Conservation (phyloP, 257 asterid genomes). For the Anisodus acutangulus region DNA sequence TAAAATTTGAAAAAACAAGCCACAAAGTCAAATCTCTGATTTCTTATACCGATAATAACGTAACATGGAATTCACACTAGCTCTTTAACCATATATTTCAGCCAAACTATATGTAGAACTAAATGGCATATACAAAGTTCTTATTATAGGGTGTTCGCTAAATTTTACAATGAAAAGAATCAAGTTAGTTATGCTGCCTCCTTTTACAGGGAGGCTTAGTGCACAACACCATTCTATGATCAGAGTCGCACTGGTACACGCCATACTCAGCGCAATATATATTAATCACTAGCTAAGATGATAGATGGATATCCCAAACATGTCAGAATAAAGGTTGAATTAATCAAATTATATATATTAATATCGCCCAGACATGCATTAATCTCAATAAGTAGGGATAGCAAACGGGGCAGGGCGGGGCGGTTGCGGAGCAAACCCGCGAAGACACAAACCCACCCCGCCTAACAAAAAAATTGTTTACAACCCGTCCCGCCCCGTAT, state of each 20-base stretch:
- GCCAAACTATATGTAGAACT: neutral
- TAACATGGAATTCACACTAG: neutral
- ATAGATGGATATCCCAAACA: slow-evolving; percentile 6
- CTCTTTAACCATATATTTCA: neutral
- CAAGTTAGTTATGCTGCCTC: neutral
- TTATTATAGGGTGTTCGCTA: neutral
- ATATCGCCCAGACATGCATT: neutral
- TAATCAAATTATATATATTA: neutral
- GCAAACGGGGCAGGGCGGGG: no score
- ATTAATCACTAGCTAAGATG: neutral
- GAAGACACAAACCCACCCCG: no score
- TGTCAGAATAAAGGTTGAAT: neutral
- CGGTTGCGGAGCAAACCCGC: no score
- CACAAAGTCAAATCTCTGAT: neutral
- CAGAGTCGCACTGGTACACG: neutral
- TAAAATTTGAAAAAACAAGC: no score
- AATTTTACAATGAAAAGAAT: neutral
- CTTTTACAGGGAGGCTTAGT: neutral
- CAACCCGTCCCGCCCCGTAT: no score
- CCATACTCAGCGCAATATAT: neutral
- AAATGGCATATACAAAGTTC: neutral
- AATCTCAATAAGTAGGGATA: no score
- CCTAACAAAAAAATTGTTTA: no score
- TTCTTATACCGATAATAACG: neutral
- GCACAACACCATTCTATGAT: neutral